Conservation (phyloP, 2,329 filamentous ascomycete species). For the Cytospora chrysosperma region DNA sequence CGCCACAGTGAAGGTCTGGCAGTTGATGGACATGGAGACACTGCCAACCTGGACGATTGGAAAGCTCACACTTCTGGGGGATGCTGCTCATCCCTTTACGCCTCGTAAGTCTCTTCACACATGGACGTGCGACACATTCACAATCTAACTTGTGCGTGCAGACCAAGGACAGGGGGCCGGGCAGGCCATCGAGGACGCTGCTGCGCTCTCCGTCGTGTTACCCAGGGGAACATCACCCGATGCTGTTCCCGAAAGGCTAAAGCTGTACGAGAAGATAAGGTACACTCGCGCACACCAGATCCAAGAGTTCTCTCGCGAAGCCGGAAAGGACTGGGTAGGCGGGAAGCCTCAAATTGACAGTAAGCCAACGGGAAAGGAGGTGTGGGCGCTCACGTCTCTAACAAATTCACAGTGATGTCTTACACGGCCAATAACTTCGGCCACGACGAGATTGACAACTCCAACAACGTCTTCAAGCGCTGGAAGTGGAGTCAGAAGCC, state of each 20-base stretch:
- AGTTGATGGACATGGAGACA: slow-evolving; percentile 60
- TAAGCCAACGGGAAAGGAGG: slow-evolving; percentile 31
- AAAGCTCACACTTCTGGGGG: slow-evolving; percentile 58
- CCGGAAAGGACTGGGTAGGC: slow-evolving; percentile 47
- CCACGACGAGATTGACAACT: slow-evolving; percentile 58
- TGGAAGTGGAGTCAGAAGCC: slow-evolving; percentile 44
- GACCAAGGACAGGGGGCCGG: slow-evolving; percentile 60
- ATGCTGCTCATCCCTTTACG: slow-evolving; percentile 67
- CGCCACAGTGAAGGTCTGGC: slow-evolving; percentile 54
- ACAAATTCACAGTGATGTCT: slow-evolving; percentile 36
- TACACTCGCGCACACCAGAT: slow-evolving; percentile 56
- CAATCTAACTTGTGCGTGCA: slow-evolving; percentile 16
- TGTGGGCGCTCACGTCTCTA: background rate
- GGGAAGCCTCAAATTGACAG: slow-evolving; percentile 39
- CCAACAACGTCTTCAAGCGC: slow-evolving; percentile 48
- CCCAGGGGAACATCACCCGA: slow-evolving; percentile 41
- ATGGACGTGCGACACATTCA: background rate
- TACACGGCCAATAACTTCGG: slow-evolving; percentile 54
- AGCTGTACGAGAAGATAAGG: slow-evolving; percentile 58
- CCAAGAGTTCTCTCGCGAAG: slow-evolving; percentile 55
- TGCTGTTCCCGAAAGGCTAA: slow-evolving; percentile 54
- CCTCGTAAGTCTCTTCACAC: slow-evolving; percentile 44
- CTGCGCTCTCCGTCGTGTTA: slow-evolving; percentile 56
- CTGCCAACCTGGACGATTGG: slow-evolving; percentile 55
- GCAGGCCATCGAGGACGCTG: slow-evolving; percentile 66